A percentile compares a stretch with the other conserved stretches of the same genome.
These are phyloP conservation scores for Diplodia scrobiculata DNA, from an alignment of 2,329 filamentous ascomycete species.

Conservation along the genomic window DNA sequence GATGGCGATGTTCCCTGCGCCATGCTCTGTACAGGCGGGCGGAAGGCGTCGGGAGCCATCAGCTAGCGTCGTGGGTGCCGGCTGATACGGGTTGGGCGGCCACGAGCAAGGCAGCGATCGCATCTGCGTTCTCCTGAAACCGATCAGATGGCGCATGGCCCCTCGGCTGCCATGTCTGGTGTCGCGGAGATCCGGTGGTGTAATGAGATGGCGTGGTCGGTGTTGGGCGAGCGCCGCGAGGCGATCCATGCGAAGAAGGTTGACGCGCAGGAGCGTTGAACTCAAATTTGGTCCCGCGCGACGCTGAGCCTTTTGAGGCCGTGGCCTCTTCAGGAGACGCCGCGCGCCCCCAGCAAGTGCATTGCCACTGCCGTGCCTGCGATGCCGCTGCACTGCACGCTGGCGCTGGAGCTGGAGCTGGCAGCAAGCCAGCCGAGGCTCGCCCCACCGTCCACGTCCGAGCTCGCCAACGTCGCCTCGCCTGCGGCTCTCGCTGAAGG, in stretches of 20 bases:
- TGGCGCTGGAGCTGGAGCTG: too few species aligned
- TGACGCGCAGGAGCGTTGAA: constrained; percentile 22
- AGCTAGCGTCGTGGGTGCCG: neutral
- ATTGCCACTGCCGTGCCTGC: neutral
- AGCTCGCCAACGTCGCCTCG: constrained; percentile 3
- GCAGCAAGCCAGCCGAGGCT: constrained; percentile 4
- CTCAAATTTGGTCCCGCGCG: constrained; percentile 9
- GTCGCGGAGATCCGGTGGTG: constrained; percentile 15
- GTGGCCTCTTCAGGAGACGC: neutral
- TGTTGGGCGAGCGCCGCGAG: constrained; percentile 12
- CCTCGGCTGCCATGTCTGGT: neutral
- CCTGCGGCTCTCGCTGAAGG: constrained; percentile 9
- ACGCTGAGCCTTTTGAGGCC: neutral
- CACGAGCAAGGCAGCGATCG: constrained; percentile 18
- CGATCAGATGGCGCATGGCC: constrained; percentile 19
- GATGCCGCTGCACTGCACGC: too few species aligned
- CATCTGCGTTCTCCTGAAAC: constrained; percentile 24
- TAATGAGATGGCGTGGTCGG: constrained; percentile 21
- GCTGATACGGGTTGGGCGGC: constrained; percentile 8
- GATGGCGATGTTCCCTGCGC: neutral
- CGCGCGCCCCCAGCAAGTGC: neutral
- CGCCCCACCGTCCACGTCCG: neutral
- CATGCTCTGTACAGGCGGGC: neutral
- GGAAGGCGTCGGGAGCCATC: neutral
- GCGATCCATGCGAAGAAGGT: constrained; percentile 26